Evolutionary conservation across 2,329 filamentous ascomycete species (phyloP).

Genomic region (Neonectria sp.): DNA sequence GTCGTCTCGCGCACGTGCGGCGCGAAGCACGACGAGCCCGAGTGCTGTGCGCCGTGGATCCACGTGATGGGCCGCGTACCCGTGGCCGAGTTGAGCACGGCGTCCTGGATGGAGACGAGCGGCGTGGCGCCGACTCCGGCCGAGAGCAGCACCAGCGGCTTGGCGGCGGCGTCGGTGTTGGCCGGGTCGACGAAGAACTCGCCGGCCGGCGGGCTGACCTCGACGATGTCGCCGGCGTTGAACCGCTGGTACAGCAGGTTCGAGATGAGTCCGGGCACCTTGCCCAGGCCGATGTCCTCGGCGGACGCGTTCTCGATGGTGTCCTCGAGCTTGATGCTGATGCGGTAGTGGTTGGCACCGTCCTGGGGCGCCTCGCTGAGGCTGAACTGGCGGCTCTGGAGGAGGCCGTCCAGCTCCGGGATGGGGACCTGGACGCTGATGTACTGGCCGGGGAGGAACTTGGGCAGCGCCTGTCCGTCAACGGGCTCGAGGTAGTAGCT

Average conservation of each 20-base stretch:
- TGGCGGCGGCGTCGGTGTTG: constrained; percentile 56
- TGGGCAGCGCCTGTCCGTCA: constrained; percentile 70
- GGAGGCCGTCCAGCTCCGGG: constrained; percentile 69
- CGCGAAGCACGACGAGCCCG: constrained; percentile 68
- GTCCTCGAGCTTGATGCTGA: constrained; percentile 81
- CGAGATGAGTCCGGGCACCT: constrained; percentile 64
- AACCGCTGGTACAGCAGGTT: constrained; percentile 66
- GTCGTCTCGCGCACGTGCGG: constrained; percentile 65
- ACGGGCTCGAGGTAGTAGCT: constrained; percentile 79
- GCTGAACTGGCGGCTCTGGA: constrained; percentile 83
- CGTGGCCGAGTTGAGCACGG: constrained; percentile 55
- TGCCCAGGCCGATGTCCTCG: constrained; percentile 53
- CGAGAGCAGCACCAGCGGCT: constrained; percentile 76
- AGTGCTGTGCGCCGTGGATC: constrained; percentile 72
- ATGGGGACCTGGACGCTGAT: constrained; percentile 76
- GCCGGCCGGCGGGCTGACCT: constrained; percentile 69
- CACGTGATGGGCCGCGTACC: constrained; percentile 68
- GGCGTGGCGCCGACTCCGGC: constrained; percentile 80
- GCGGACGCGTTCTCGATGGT: constrained; percentile 44
- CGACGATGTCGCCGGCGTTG: constrained; percentile 66
- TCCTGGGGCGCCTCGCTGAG: constrained; percentile 70
- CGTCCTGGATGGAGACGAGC: constrained; percentile 76
- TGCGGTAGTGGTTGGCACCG: constrained; percentile 75
- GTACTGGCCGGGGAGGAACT: constrained; percentile 81
- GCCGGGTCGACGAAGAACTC: constrained; percentile 74